Evolutionary conservation across 495 filamentous ascomycete genomes (phyloP).

Genomic region (Evansstolkia leycettana): DNA sequence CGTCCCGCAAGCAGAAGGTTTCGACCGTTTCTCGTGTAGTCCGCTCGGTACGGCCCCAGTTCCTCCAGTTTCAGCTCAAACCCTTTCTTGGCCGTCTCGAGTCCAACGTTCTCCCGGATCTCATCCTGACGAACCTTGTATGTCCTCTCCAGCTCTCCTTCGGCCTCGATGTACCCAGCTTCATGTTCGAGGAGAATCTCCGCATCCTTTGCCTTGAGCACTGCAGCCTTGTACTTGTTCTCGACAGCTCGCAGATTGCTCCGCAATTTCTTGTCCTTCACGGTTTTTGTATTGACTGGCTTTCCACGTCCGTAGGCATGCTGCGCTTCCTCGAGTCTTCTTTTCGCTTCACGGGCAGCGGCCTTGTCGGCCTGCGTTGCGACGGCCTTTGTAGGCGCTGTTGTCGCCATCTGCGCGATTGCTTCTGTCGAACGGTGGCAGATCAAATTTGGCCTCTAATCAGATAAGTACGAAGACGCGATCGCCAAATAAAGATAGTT

Average conservation of each 20-base stretch:
- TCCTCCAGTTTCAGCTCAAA: conserved; percentile 79
- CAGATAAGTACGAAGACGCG: too few species aligned
- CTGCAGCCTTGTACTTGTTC: conserved; percentile 65
- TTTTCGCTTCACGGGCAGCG: conserved; percentile 21
- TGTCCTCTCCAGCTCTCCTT: conserved; percentile 76
- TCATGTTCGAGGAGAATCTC: conserved; percentile 87
- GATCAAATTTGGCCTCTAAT: too few species aligned
- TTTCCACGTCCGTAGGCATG: conserved; percentile 75
- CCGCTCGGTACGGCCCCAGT: conserved; percentile 73
- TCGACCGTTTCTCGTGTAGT: conserved; percentile 82
- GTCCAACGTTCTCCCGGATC: conserved; percentile 57
- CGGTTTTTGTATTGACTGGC: conserved; percentile 40
- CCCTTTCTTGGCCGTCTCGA: conserved; percentile 79
- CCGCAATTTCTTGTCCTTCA: conserved; percentile 81
- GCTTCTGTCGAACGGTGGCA: too few species aligned
- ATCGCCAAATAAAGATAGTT: neutral
- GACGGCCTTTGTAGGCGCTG: conserved; percentile 21
- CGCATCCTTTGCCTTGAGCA: conserved; percentile 77
- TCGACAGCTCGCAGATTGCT: conserved; percentile 69
- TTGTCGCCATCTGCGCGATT: conserved; percentile 10
- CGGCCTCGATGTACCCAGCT: conserved; percentile 79
- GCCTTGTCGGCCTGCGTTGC: conserved; percentile 13
- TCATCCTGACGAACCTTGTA: conserved; percentile 87
- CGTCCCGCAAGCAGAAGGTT: conserved; percentile 74
- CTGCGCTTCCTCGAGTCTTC: conserved; percentile 48